Conservation (phyloP, 2,329 filamentous ascomycete species). For the Nectriaceae sp. region DNA sequence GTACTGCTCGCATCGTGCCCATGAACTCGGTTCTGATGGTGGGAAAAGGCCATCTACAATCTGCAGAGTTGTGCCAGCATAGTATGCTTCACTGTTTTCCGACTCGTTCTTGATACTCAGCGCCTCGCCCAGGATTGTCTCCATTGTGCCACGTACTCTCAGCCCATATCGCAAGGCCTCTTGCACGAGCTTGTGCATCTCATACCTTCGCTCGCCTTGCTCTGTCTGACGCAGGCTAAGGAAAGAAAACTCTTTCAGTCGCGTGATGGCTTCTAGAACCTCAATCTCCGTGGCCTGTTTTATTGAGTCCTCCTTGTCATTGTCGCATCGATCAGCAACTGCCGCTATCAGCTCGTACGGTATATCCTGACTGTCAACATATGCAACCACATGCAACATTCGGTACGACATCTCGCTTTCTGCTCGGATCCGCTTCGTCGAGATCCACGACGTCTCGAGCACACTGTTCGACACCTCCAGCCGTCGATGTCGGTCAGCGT, state of each 20-base stretch:
- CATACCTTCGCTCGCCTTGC: slow-evolving; percentile 17
- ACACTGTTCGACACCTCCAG: slow-evolving; percentile 1
- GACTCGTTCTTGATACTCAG: fast-evolving
- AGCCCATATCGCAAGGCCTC: slow-evolving; percentile 26
- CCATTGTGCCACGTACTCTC: not conserved
- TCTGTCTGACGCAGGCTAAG: slow-evolving; percentile 15
- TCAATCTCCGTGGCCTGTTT: not conserved
- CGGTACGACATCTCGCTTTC: not conserved
- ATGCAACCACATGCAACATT: not conserved
- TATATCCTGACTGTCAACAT: not conserved
- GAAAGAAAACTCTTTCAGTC: slow-evolving; percentile 38
- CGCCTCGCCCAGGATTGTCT: not conserved
- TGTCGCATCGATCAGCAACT: not conserved
- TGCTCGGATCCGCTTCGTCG: not conserved
- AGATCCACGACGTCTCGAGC: not conserved
- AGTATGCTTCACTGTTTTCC: slow-evolving; percentile 14
- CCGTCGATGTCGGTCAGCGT: not conserved
- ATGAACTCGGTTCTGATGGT: slow-evolving; percentile 10
- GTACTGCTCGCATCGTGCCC: slow-evolving; percentile 28
- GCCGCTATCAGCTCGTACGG: slow-evolving; percentile 1
- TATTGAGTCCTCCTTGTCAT: not conserved
- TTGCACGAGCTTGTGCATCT: slow-evolving; percentile 36
- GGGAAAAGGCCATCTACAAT: slow-evolving; percentile 25
- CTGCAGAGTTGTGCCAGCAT: slow-evolving; percentile 23
- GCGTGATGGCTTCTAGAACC: slow-evolving; percentile 21